Base-by-base conservation (phyloP, 306 rosid genomes). In the Lathyrus tuberosus region DNA sequence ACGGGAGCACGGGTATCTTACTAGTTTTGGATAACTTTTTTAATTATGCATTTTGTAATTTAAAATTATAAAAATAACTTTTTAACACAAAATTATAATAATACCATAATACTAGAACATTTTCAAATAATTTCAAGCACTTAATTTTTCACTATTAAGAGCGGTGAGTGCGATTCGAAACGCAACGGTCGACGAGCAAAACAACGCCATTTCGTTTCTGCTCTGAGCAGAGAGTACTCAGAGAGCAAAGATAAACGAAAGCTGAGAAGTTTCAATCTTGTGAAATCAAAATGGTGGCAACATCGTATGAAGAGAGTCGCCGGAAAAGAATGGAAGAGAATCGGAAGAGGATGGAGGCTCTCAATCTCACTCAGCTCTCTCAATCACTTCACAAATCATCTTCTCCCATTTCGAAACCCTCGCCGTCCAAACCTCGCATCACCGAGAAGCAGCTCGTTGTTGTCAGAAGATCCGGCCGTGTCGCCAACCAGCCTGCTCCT, bases 401-500 rank as follows among this genome's bases (percentile, higher is more conserved):
- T 24, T 79, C 85, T 24, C 78, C 84, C 62, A 86, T 82, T 52
- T 6, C 52, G 17, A 86, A 84, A 54, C 70, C 84, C 70, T 84
- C 89, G 2, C 84, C 86, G 4, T 62, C 47, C 28, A 86, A 92
- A 71, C 74, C 86, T 40, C 88, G 81, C 15, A 47, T 47, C 8
- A 22, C 20, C 3, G 59, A 72, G 69, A 89, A 83, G 60, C 76
- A 87, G 38, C 59, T 75, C 2, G 86, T 87, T 40, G 84, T 41
- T 6, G 88, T 92, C 6, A 77, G 96, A 76, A 85, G 96, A 65
- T 92, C 96, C 10, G 54, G 80, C 74, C 96, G 91, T 8, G 89
- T 88, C 16, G 89, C 93, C 16, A 86, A 82, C 44, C 11, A 49
- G 66, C 84, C 89, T 8, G 12, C 87, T 43, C 95, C 95, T 5